These are phyloP conservation scores for Chaetothyriales sp. DNA, from an alignment of 2,329 filamentous ascomycete genomes.

Conservation along the genomic window DNA sequence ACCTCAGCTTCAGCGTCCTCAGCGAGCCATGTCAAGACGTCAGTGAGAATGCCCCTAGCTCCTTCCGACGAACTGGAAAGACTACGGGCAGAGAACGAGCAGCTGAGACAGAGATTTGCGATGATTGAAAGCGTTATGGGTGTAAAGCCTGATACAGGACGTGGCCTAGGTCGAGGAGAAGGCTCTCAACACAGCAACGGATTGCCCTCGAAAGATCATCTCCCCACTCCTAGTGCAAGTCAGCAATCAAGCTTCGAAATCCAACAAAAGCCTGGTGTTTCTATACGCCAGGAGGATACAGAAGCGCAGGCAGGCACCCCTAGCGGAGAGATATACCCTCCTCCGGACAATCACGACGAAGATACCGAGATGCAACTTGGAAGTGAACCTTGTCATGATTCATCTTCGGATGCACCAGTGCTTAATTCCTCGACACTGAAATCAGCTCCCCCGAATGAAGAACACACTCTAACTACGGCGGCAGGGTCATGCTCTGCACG, in stretches of 20 bases:
- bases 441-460: not conserved
- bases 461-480: not conserved
- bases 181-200: not conserved
- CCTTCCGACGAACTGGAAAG: constrained; percentile 5
- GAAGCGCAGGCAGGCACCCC: not conserved
- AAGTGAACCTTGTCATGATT: not conserved
- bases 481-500: not conserved
- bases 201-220: not conserved
- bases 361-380: not conserved
- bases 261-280: not conserved
- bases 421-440: not conserved
- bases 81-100: constrained; percentile 13
- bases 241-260: not conserved
- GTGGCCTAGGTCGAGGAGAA: not conserved
- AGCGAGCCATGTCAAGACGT: constrained; percentile 1
- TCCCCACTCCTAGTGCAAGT: constrained; percentile 8
- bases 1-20: constrained; percentile 1
- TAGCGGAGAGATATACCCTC: not conserved
- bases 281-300: not conserved
- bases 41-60: constrained; percentile 5
- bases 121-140: constrained; percentile 8
- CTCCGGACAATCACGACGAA: not conserved
- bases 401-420: not conserved
- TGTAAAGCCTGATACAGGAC: not conserved
- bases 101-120: constrained; percentile 10